Evolutionary conservation across 2,329 filamentous ascomycete genomes (phyloP).

Genomic region (Calonectria multiphialidica): DNA sequence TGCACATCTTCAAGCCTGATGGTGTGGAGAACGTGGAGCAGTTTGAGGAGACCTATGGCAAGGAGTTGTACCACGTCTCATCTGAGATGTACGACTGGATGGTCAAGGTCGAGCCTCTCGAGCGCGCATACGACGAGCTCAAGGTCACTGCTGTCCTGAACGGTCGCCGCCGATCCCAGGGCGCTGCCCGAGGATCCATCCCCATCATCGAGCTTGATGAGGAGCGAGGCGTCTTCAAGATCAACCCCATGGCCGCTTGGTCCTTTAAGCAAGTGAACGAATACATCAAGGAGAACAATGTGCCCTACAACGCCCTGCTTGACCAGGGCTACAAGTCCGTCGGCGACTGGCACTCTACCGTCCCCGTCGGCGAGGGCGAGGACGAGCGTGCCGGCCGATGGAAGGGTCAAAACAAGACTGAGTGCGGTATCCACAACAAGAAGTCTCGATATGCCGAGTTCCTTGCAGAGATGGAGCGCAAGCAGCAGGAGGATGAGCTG

Average conservation of each 20-base stretch:
- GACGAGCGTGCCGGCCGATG: slow-evolving; percentile 96
- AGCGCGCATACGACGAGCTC: slow-evolving; percentile 89
- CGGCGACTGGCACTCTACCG: slow-evolving; percentile 98
- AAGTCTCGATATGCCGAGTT: slow-evolving; percentile 93
- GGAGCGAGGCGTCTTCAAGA: slow-evolving; percentile 91
- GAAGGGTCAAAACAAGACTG: slow-evolving; percentile 96
- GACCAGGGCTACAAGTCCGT: slow-evolving; percentile 98
- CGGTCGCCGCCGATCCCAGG: slow-evolving; percentile 90
- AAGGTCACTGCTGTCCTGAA: slow-evolving; percentile 92
- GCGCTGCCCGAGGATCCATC: slow-evolving; percentile 89
- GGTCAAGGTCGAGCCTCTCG: slow-evolving; percentile 96
- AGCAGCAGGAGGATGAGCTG: slow-evolving; percentile 65
- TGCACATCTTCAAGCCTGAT: slow-evolving; percentile 92
- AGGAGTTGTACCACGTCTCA: slow-evolving; percentile 85
- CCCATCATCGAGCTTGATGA: slow-evolving; percentile 92
- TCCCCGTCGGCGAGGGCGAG: slow-evolving; percentile 88
- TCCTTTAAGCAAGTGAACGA: slow-evolving; percentile 88
- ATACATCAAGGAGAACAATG: slow-evolving; percentile 87
- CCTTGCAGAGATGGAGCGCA: slow-evolving; percentile 78
- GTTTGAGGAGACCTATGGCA: slow-evolving; percentile 86
- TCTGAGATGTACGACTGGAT: slow-evolving; percentile 95
- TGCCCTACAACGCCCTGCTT: slow-evolving; percentile 93
- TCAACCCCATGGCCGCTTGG: slow-evolving; percentile 98
- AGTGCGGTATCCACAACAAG: slow-evolving; percentile 99
- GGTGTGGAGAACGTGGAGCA: slow-evolving; percentile 79